Conservation (phyloP, 1,284 basidiomycete genomes). For the Pseudomicrostroma phylloplanum region DNA sequence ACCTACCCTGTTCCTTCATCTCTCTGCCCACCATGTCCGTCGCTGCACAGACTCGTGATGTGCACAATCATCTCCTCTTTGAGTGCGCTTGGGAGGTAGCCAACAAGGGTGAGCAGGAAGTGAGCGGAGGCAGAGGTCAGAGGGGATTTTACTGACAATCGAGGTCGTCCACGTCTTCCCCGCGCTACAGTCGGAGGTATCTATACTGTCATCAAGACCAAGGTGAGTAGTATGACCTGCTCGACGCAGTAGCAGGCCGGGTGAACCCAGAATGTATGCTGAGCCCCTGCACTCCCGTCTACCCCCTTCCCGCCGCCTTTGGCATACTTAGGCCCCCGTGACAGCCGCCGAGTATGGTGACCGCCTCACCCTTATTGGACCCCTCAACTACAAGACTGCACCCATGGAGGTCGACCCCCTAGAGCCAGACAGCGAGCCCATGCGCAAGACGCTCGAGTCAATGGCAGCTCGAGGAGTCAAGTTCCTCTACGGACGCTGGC, state of each 20-base stretch:
- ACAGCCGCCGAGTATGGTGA: constrained; percentile 51
- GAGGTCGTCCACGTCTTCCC: not conserved
- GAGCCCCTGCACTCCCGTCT: constrained; percentile 52
- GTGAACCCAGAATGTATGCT: not conserved
- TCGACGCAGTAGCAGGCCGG: not conserved
- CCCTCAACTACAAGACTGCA: constrained; percentile 89
- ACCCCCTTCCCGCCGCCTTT: constrained; percentile 14
- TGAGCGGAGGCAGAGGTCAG: not conserved
- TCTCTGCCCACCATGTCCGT: not conserved
- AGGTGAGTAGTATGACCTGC: constrained; percentile 56
- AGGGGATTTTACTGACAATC: not conserved
- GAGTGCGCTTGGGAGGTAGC: constrained; percentile 48
- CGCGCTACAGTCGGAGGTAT: constrained; percentile 73
- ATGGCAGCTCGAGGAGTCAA: constrained; percentile 70
- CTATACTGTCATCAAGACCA: constrained; percentile 99
- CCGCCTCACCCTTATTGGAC: constrained; percentile 87
- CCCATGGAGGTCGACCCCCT: constrained; percentile 96
- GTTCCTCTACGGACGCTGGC: constrained; percentile 89
- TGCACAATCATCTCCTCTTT: constrained; percentile 42
- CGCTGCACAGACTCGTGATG: constrained; percentile 26
- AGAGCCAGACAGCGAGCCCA: constrained; percentile 59
- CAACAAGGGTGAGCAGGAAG: constrained; percentile 30
- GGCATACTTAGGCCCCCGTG: constrained; percentile 45
- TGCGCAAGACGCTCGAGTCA: constrained; percentile 39
- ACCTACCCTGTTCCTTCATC: too few relatives aligned